Evolutionary conservation across 495 filamentous ascomycete genomes (phyloP), one percentile per base, ranked within the genome.

Genomic region (Poronia punctata): DNA sequence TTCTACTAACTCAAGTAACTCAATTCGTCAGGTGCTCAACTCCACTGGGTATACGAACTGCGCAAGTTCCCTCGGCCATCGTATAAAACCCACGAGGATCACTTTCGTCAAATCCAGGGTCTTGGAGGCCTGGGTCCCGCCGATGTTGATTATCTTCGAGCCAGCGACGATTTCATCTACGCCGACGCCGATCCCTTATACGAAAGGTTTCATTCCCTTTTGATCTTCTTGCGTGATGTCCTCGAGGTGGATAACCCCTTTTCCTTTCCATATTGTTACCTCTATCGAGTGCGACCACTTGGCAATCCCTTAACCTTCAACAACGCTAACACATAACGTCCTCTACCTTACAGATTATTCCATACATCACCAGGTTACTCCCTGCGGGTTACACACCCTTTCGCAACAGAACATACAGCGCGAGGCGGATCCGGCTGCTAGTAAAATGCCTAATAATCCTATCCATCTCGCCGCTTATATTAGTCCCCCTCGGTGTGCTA

Each of bases 141-240:
- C 5, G 3, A 9, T 11, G 2, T 38, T 15, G 35, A 38, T 12
- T 38, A 38, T 24, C 23, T 38, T n/a, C 35, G 35, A 16, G 23
- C 35, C 1, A 1, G 27, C 14, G 35, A 38, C 20, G 35, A 38
- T 2, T 8, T 19, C 3, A 19, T 38, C 7, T 38, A 38, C 9
- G 23, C 35, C 14, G 35, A 38, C 18, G 35, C 4, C 15, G 35
- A 38, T 8, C 21, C 35, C 19, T n/a, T 38, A 5, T 26, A 38
- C 1, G 23, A 38, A 7, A 14, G 35, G 1, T 25, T 38, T 4
- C 9, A 19, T 19, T 18, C 8, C 14, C 18, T 26, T 7, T 7
- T 27, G 1, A n/a, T 38, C 12, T 27, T 18, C n/a, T 7, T 27
- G 18, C 23, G 35, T 2, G 23, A 8, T 11, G 23, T 17, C 3